Conservation (phyloP, 192 early-diverging fungal genomes). For the Geranomyces michiganensis region DNA sequence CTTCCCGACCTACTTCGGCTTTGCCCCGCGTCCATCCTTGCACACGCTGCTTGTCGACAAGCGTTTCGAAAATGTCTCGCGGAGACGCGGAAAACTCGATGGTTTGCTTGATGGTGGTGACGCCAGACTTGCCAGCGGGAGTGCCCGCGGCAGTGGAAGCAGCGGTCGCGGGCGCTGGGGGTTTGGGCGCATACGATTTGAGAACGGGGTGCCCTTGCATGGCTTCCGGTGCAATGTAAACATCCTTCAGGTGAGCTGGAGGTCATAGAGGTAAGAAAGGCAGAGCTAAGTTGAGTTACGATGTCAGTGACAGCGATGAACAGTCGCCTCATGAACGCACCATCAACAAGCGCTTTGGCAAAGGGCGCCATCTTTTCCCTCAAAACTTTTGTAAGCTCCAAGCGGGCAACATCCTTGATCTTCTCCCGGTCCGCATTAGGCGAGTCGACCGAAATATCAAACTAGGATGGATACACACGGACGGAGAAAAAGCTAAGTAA, state of each 20-base stretch:
- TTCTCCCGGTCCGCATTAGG: conserved; percentile 53
- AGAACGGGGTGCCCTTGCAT: conserved; percentile 58
- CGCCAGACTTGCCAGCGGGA: conserved; percentile 34
- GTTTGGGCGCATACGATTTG: conserved; percentile 55
- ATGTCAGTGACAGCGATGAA: too few species aligned
- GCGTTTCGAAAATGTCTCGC: conserved; percentile 74
- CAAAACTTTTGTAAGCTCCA: conserved; percentile 63
- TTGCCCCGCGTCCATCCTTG: conserved; percentile 78
- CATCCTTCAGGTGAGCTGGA: conserved; percentile 74
- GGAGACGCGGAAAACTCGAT: conserved; percentile 85
- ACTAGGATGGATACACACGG: conserved; percentile 46
- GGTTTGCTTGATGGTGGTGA: conserved; percentile 68
- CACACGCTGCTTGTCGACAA: conserved; percentile 77
- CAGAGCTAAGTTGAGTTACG: not conserved
- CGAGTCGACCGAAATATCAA: conserved; percentile 67
- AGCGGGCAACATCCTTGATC: conserved; percentile 72
- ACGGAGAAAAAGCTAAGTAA: too few species aligned
- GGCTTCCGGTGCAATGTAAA: conserved; percentile 74
- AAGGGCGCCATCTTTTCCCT: conserved; percentile 65
- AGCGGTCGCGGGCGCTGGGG: conserved; percentile 37
- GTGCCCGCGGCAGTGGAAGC: conserved; percentile 22
- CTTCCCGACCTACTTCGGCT: conserved; percentile 64
- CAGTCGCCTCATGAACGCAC: conserved; percentile 38
- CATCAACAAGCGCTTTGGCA: conserved; percentile 69
- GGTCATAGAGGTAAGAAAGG: not conserved